A percentile compares a stretch with the other conserved stretches of the same genome.
phyloP scores from a whole-genome alignment of 768 basidiomycete genomes.

The Trametes villosa region DNA sequence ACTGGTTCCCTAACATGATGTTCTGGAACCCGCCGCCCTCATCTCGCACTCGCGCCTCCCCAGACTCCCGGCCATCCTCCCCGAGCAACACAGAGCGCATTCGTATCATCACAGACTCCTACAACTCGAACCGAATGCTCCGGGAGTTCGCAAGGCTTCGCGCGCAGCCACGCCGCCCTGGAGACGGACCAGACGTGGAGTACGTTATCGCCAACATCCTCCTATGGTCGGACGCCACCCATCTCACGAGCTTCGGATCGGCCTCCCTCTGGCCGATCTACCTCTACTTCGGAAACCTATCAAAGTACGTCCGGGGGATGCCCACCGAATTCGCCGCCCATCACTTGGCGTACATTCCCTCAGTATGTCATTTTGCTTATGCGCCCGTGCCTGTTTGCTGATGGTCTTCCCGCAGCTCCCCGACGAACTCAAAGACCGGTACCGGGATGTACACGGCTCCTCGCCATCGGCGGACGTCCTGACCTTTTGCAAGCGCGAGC shows the following conservation, averaged over 20 bases:
- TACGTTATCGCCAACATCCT: conserved; percentile 21
- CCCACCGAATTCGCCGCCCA: conserved; percentile 40
- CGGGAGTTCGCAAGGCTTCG: conserved; percentile 17
- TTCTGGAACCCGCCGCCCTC: background rate
- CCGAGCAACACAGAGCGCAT: conserved; percentile 2
- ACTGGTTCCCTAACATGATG: background rate
- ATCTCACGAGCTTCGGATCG: conserved; percentile 33
- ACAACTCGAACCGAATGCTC: conserved; percentile 19
- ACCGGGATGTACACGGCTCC: conserved; percentile 17
- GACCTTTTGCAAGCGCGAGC: conserved; percentile 37
- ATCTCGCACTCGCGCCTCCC: background rate
- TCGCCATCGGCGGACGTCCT: conserved; percentile 26
- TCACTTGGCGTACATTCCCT: conserved; percentile 50
- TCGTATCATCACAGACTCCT: conserved; percentile 22
- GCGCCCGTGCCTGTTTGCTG: background rate
- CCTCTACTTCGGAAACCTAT: conserved; percentile 42
- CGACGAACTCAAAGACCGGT: conserved; percentile 38
- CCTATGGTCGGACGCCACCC: conserved; percentile 35
- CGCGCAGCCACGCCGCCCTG: conserved; percentile 2
- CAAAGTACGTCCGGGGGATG: conserved; percentile 42
- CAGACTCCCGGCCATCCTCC: too few species aligned
- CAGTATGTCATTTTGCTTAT: conserved; percentile 29
- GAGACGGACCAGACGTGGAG: conserved; percentile 3
- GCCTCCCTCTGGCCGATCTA: conserved; percentile 46
- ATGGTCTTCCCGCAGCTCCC: conserved; percentile 33